A percentile compares a stretch with the other conserved stretches of the same genome.
phyloP scores from a whole-genome alignment of 805 yeast genomes.

The Saccharomycopsis guyanensis region DNA sequence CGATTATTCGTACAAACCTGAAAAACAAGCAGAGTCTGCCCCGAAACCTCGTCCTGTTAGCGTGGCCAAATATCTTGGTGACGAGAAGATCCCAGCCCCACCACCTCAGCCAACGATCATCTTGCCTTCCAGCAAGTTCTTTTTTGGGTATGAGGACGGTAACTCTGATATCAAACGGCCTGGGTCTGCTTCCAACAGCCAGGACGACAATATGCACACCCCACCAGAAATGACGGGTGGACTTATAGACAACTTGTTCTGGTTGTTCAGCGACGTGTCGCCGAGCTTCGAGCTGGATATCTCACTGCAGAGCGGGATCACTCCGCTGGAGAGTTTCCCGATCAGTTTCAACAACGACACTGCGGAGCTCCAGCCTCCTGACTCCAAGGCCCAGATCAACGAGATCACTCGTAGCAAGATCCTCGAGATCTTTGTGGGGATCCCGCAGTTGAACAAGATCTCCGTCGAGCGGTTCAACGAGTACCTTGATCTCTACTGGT shows the following conservation, averaged over 20 bases:
- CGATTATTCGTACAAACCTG: too few relatives aligned
- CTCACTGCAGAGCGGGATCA: not conserved
- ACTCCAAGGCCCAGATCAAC: not conserved
- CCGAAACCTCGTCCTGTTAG: too few relatives aligned
- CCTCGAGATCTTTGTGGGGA: conserved; percentile 1
- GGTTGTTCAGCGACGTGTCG: conserved; percentile 16
- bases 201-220: not conserved
- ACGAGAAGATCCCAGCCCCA: conserved; percentile 6
- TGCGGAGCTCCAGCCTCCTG: not conserved
- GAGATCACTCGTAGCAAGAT: conserved; percentile 7
- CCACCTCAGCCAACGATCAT: conserved; percentile 12
- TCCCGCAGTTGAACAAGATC: conserved; percentile 2
- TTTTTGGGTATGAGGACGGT: too few relatives aligned
- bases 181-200: too few relatives aligned
- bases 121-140: too few relatives aligned
- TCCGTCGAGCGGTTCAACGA: conserved; percentile 10
- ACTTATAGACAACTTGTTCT: conserved; percentile 17
- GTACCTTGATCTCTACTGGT: conserved; percentile 17
- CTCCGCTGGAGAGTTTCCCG: not conserved
- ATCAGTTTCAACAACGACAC: not conserved
- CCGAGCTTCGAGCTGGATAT: not conserved
- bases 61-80: too few relatives aligned
- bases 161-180: too few relatives aligned
- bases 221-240: conserved; percentile 15
- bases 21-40: too few relatives aligned